Evolutionary conservation across 768 basidiomycete species (phyloP).

Genomic region (Phanerodontia chrysosporium): DNA sequence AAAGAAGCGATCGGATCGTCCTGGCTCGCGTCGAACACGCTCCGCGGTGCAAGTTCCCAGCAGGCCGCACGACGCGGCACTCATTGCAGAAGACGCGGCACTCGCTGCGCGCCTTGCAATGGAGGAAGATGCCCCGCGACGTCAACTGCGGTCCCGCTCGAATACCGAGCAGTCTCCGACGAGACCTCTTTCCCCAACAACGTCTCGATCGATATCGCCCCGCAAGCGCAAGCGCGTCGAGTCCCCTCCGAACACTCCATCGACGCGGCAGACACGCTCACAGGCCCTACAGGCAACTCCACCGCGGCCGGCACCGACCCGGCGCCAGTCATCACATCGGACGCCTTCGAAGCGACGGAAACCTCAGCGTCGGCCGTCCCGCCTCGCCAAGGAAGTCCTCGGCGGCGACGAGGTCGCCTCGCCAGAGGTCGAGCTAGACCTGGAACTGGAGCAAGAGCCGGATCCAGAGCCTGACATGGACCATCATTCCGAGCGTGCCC

Average conservation of each 20-base stretch:
- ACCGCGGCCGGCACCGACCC: conserved; percentile 4
- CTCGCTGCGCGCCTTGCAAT: conserved; percentile 25
- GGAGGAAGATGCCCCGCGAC: conserved; percentile 23
- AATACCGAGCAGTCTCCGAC: conserved; percentile 20
- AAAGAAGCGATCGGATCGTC: not conserved
- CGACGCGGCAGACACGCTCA: conserved; percentile 8
- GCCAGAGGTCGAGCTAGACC: not conserved
- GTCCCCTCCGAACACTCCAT: conserved; percentile 19
- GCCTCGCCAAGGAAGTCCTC: not conserved
- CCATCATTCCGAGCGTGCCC: not conserved
- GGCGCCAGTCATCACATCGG: conserved; percentile 6
- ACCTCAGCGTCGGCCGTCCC: not conserved
- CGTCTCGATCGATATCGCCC: not conserved
- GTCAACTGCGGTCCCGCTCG: conserved; percentile 28
- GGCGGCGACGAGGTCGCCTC: conserved; percentile 1
- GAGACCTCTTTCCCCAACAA: conserved; percentile 2
- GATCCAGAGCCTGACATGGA: not conserved
- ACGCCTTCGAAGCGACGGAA: conserved; percentile 1
- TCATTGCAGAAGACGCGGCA: conserved; percentile 21
- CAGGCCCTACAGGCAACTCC: not conserved
- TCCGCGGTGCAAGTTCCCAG: not conserved
- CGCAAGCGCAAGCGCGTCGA: conserved; percentile 28
- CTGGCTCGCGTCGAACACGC: not conserved
- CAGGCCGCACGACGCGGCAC: not conserved
- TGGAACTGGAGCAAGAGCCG: not conserved